A percentile compares a stretch with the other conserved stretches of the same genome.
Evolutionary conservation across 768 basidiomycete genomes (phyloP).

Genomic region (Piloderma croceum): DNA sequence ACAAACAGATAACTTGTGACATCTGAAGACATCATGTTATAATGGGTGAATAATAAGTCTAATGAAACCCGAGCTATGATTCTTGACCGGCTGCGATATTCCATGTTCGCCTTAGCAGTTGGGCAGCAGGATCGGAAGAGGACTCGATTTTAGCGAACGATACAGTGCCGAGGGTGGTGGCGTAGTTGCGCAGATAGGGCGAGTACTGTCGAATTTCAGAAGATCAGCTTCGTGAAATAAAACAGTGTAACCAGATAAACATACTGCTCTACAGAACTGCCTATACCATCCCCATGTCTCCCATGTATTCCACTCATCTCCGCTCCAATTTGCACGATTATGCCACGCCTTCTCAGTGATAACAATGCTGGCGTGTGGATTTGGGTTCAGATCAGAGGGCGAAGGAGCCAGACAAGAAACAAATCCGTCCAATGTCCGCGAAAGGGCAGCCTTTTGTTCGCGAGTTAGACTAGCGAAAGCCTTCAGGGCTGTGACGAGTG

Average conservation of each 20-base stretch:
- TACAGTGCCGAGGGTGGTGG: conserved; percentile 62
- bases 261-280: conserved; percentile 77
- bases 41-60: too few relatives aligned
- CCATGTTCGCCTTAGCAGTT: conserved; percentile 63
- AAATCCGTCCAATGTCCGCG: conserved; percentile 73
- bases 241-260: conserved; percentile 21
- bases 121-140: conserved; percentile 49
- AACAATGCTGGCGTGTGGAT: conserved; percentile 47
- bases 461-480: conserved; percentile 67
- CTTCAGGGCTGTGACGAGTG: conserved; percentile 65
- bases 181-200: conserved; percentile 71
- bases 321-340: conserved; percentile 60
- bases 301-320: conserved; percentile 78
- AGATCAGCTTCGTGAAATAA: neutral
- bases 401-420: conserved; percentile 53
- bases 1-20: too few relatives aligned
- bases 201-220: conserved; percentile 50
- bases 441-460: conserved; percentile 71
- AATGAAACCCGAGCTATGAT: too few relatives aligned
- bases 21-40: too few relatives aligned
- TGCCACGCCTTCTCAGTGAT: conserved; percentile 68
- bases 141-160: conserved; percentile 63
- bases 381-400: conserved; percentile 38
- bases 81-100: conserved; percentile 63
- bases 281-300: conserved; percentile 90